Base-by-base conservation (phyloP, 1,284 basidiomycete genomes). In the Malassezia caprae region DNA sequence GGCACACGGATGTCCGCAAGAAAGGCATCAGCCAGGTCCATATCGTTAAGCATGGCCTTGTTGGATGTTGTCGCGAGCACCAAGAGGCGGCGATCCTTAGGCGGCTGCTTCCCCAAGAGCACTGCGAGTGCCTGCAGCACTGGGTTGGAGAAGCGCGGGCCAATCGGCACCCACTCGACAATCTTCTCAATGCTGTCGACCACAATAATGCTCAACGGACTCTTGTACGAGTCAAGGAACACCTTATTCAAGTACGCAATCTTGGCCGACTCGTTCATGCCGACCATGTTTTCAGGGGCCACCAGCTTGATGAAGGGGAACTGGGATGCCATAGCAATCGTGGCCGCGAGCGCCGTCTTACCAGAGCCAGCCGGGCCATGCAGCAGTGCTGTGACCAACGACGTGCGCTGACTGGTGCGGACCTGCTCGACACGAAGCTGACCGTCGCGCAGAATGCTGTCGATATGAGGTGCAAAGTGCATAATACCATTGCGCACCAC, bases 291-390 rank as follows among this genome's bases (percentile, higher is more conserved):
- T 70, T 98, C 94, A 0, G 94, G 89, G 13, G 90, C 88, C 61
- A 98, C 84, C 47, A 99, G 82, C 77, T 98, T 96, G 80, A 98
- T 96, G 79, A 98, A 99, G 0, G 94, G 94, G 77, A 87, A 98
- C 60, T 86, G 81, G 12, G 93, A 96, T 10, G 82, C 82, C 77
- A 90, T 85, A 8, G 93, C 94, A 55, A 98, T 94, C 8, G 88
- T 89, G 3, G 90, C 94, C 4, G 88, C 93, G 43, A 98, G 79
- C 0, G 94, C 93, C 0, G 93, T 93, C 79, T 98, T 98, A 35
- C 94, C 94, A 2, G 89, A 83, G 4, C 89, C 88, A 11, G 91
- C 82, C 1, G 88, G 86, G 4, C 80, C 93, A 68, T 94, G 87
- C 47, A 98, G 78, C 12, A 98, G 80, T 4, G 91, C 81, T 63